Evolutionary conservation across 495 filamentous ascomycete genomes (phyloP).

Genomic region (Glarea lozoyensis): DNA sequence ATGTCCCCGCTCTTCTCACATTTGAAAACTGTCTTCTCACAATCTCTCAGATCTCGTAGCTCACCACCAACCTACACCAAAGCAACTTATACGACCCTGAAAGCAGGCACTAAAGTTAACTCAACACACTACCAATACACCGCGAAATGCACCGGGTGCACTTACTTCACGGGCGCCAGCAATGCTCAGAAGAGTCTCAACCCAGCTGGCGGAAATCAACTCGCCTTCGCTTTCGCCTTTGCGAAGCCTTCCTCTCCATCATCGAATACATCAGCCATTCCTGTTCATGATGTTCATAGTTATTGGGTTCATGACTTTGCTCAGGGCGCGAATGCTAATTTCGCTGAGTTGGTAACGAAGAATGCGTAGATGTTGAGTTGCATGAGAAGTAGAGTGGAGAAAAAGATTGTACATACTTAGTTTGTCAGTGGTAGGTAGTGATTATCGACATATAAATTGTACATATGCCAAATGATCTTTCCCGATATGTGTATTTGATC

Average conservation of each 20-base stretch:
- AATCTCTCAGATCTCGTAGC: not conserved
- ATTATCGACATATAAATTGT: too few relatives aligned
- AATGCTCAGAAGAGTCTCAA: not conserved
- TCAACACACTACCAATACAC: not conserved
- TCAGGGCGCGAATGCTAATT: conserved; percentile 27
- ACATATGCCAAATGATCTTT: too few relatives aligned
- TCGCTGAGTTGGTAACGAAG: too few relatives aligned
- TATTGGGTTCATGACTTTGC: conserved; percentile 22
- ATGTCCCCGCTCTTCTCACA: not conserved
- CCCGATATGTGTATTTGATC: too few relatives aligned
- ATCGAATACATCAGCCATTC: not conserved
- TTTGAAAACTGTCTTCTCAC: not conserved
- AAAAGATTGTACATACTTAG: too few relatives aligned
- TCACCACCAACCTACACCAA: not conserved
- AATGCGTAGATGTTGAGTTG: too few relatives aligned
- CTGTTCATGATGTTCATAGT: conserved; percentile 4
- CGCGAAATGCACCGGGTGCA: conserved; percentile 1
- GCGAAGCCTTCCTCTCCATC: not conserved
- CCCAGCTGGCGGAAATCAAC: not conserved
- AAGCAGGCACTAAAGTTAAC: not conserved
- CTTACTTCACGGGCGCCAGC: not conserved
- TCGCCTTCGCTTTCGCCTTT: not conserved
- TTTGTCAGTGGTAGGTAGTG: too few relatives aligned
- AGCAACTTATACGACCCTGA: not conserved
- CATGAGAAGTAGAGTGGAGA: too few relatives aligned